Conservation (phyloP, 2,329 filamentous ascomycete genomes). For the Apiospora pterosperma region DNA sequence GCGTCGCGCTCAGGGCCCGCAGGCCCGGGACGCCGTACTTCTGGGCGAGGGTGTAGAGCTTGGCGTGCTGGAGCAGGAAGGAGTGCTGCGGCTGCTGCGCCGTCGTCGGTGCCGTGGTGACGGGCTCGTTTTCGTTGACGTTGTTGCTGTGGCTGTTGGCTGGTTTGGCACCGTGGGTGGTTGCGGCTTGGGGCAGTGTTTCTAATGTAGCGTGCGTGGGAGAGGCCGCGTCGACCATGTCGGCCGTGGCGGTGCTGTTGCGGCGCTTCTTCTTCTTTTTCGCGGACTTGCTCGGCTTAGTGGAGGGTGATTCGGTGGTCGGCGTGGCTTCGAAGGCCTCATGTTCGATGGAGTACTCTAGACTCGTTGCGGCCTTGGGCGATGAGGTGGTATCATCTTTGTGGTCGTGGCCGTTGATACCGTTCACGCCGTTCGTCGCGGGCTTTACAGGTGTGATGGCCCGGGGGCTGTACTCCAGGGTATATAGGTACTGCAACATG, state of each 20-base stretch:
- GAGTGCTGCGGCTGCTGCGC: background rate
- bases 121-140: background rate
- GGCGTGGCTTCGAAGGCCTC: slow-evolving; percentile 2
- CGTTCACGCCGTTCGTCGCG: background rate
- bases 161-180: background rate
- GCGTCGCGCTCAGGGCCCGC: slow-evolving; percentile 9
- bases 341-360: slow-evolving; percentile 9
- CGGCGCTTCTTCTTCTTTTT: slow-evolving; percentile 10
- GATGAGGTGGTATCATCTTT: background rate
- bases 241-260: background rate
- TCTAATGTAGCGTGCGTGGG: background rate
- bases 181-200: background rate
- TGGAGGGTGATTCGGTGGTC: background rate
- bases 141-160: background rate
- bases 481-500: slow-evolving; percentile 15
- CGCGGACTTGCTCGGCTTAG: slow-evolving; percentile 1
- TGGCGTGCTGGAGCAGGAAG: slow-evolving; percentile 13
- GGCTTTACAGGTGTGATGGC: background rate
- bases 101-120: background rate
- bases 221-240: background rate
- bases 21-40: slow-evolving; percentile 13
- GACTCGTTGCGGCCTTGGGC: background rate
- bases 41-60: slow-evolving; percentile 12
- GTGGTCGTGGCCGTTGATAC: background rate
- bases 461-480: slow-evolving; percentile 13